A percentile compares a stretch with the other conserved stretches of the same genome.
Conservation (phyloP, 2,329 filamentous ascomycete species). For the Pseudocercospora fuligena region DNA sequence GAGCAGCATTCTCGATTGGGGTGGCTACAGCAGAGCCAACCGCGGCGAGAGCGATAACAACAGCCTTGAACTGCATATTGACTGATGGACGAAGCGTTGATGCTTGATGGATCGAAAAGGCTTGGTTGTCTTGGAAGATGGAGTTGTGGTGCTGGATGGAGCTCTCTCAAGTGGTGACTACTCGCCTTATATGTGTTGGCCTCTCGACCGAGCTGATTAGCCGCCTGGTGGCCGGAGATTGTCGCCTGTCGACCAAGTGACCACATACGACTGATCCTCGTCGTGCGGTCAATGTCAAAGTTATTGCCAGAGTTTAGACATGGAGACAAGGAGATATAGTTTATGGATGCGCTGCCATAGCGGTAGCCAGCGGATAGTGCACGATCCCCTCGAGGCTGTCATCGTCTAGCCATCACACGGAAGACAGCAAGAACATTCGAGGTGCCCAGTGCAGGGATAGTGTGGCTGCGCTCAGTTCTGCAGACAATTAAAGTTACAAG, state of each 20-base stretch:
- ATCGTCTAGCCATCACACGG: background rate
- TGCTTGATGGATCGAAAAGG: background rate
- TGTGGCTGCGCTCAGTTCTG: constrained; percentile 1
- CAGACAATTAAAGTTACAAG: background rate
- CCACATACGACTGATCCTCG: background rate
- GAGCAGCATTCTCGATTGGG: background rate
- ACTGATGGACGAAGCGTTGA: background rate
- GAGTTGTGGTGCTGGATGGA: background rate
- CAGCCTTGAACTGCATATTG: constrained; percentile 15
- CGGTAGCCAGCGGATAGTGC: background rate
- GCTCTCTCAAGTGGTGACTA: background rate
- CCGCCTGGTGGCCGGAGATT: background rate
- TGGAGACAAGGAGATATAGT: background rate
- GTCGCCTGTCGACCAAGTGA: background rate
- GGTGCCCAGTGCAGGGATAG: background rate
- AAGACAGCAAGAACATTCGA: background rate
- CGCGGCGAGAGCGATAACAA: constrained; percentile 7
- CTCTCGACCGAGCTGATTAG: background rate
- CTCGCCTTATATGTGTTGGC: background rate
- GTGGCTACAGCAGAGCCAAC: constrained; percentile 11
- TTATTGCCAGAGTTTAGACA: background rate
- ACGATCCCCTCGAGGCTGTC: background rate
- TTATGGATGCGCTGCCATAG: background rate
- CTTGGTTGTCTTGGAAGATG: background rate
- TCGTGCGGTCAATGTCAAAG: background rate